phyloP scores from a whole-genome alignment of 1,284 basidiomycete genomes.

The Mrakiaceae sp. region DNA sequence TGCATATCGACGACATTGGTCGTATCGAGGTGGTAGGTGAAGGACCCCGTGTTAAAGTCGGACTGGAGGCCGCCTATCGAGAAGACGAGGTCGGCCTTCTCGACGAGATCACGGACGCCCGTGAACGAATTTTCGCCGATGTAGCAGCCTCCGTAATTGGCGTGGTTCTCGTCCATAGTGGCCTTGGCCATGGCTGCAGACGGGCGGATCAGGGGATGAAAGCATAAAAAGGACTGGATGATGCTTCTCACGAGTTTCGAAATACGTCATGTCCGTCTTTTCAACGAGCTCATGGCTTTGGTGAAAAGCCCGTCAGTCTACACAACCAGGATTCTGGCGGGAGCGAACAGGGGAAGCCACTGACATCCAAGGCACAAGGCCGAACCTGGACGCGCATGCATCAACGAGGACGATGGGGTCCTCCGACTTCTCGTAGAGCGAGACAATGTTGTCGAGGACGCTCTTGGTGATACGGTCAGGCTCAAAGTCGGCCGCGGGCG shows the following conservation, averaged over 20 bases:
- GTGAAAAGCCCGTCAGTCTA: neutral
- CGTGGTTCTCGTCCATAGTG: slow-evolving; percentile 62
- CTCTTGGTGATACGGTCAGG: neutral
- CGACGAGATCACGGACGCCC: slow-evolving; percentile 61
- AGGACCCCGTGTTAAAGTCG: slow-evolving; percentile 63
- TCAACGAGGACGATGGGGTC: slow-evolving; percentile 74
- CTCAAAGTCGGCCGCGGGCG: slow-evolving; percentile 13
- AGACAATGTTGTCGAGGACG: slow-evolving; percentile 10
- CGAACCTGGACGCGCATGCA: slow-evolving; percentile 73
- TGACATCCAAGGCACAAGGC: slow-evolving; percentile 51
- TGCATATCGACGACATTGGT: slow-evolving; percentile 71
- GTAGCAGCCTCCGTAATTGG: slow-evolving; percentile 63
- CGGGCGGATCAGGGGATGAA: too few species aligned
- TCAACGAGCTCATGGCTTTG: slow-evolving; percentile 48
- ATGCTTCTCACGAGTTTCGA: slow-evolving; percentile 33
- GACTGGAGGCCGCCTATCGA: slow-evolving; percentile 68
- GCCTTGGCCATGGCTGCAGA: slow-evolving; percentile 58
- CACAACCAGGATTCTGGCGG: neutral
- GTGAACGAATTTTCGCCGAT: slow-evolving; percentile 64
- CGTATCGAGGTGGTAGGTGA: slow-evolving; percentile 43
- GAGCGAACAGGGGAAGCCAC: neutral
- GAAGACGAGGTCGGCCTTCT: slow-evolving; percentile 70
- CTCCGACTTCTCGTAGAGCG: slow-evolving; percentile 42
- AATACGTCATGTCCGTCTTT: slow-evolving; percentile 61
- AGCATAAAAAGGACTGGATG: too few species aligned